phyloP scores from a whole-genome alignment of 2,329 filamentous ascomycete genomes.

The Xylaria sp. region DNA sequence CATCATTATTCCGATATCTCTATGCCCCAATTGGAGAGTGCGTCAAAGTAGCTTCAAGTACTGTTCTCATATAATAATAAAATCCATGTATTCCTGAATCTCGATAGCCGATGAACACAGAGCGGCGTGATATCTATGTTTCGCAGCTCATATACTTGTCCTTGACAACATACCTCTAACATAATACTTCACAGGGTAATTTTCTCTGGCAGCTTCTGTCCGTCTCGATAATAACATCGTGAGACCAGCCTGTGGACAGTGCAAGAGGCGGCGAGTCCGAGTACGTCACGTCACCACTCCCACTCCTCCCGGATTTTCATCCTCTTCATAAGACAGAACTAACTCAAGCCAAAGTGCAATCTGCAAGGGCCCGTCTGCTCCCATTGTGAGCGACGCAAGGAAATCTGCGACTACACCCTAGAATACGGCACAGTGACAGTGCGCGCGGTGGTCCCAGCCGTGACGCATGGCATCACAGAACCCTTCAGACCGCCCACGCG shows the following conservation, averaged over 20 bases:
- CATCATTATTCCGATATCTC: not conserved
- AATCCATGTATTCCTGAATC: not conserved
- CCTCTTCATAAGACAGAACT: not conserved
- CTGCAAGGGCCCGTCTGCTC: slow-evolving; percentile 5
- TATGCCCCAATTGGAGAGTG: not conserved
- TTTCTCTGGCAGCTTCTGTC: not conserved
- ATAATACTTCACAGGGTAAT: not conserved
- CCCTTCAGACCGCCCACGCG: not conserved
- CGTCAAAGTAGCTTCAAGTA: not conserved
- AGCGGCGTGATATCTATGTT: not conserved
- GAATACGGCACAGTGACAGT: not conserved
- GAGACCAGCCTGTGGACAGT: slow-evolving; percentile 7
- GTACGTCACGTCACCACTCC: not conserved
- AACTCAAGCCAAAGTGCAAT: slow-evolving; percentile 2
- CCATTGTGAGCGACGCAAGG: slow-evolving; percentile 4
- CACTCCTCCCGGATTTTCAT: not conserved
- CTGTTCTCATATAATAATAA: not conserved
- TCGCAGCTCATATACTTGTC: not conserved
- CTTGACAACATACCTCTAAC: not conserved
- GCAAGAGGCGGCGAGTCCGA: slow-evolving; percentile 15
- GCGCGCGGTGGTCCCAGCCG: not conserved
- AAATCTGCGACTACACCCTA: slow-evolving; percentile 1
- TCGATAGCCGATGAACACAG: not conserved
- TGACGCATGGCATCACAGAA: not conserved
- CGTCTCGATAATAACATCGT: not conserved